These are phyloP conservation scores for Cardiospermum halicacabum DNA, from an alignment of 345 rosid species.

Conservation along the genomic window DNA sequence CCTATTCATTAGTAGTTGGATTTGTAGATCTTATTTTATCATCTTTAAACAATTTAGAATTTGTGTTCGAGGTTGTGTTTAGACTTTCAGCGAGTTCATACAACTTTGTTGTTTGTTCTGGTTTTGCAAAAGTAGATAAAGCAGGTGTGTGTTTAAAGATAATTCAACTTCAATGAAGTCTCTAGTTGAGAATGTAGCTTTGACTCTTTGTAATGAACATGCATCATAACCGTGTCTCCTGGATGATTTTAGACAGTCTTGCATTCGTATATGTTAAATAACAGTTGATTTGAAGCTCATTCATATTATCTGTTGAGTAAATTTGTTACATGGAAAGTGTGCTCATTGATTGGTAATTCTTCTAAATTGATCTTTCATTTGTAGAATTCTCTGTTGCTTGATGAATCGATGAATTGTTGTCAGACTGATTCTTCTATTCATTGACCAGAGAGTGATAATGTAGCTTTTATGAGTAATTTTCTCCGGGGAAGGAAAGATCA, in stretches of 20 bases:
- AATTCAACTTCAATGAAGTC: neutral
- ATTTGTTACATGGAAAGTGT: neutral
- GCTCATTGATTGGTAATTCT: neutral
- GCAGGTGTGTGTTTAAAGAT: neutral
- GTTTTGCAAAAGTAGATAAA: neutral
- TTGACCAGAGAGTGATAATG: neutral
- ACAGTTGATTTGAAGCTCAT: neutral
- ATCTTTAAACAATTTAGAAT: neutral
- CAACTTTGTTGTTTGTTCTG: neutral
- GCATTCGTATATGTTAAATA: neutral
- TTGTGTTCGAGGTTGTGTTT: neutral
- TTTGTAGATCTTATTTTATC: neutral
- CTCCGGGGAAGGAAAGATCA: neutral
- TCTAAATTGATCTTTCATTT: neutral
- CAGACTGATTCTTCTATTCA: neutral
- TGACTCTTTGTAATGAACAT: neutral
- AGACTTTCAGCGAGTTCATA: neutral
- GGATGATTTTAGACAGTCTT: neutral
- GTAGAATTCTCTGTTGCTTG: neutral
- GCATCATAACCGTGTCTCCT: neutral
- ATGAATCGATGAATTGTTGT: neutral
- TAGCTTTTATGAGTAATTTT: neutral
- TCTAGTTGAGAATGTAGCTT: neutral
- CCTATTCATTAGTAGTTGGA: neutral
- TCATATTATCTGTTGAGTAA: neutral